phyloP scores from a whole-genome alignment of 2,329 filamentous ascomycete species.

The Apiospora hydei region DNA sequence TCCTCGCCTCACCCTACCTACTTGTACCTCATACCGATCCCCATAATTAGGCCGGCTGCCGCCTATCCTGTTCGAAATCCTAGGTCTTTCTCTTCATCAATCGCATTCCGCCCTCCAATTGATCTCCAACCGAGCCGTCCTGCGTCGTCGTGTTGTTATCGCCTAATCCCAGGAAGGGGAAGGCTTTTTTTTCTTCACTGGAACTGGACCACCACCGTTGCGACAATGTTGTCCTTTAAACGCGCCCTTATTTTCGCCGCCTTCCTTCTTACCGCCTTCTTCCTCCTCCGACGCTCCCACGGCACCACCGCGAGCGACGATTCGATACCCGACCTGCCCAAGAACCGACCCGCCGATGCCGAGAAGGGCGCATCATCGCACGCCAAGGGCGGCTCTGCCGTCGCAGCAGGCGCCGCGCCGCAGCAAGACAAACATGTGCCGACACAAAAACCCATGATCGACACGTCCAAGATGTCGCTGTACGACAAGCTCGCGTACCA shows the following conservation, averaged over 20 bases:
- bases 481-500: slow-evolving; percentile 88
- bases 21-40: not conserved
- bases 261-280: slow-evolving; percentile 44
- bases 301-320: slow-evolving; percentile 35
- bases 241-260: slow-evolving; percentile 42
- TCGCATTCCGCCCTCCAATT: not conserved
- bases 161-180: not conserved
- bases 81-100: not conserved
- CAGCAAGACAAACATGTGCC: slow-evolving; percentile 41
- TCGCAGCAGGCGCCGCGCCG: slow-evolving; percentile 25
- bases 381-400: slow-evolving; percentile 29
- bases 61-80: not conserved
- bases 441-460: slow-evolving; percentile 69
- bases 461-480: slow-evolving; percentile 75
- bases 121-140: not conserved
- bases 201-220: slow-evolving; percentile 13
- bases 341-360: slow-evolving; percentile 36
- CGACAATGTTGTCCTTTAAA: slow-evolving; percentile 44
- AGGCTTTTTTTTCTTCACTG: not conserved
- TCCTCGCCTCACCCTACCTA: not conserved
- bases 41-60: slow-evolving; percentile 3
- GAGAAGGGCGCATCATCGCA: slow-evolving; percentile 26
- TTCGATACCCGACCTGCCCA: slow-evolving; percentile 29
- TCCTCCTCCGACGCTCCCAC: slow-evolving; percentile 44
- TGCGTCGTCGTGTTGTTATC: not conserved